Conservation (phyloP, 331 rosid species). For the Malus hybrid region DNA sequence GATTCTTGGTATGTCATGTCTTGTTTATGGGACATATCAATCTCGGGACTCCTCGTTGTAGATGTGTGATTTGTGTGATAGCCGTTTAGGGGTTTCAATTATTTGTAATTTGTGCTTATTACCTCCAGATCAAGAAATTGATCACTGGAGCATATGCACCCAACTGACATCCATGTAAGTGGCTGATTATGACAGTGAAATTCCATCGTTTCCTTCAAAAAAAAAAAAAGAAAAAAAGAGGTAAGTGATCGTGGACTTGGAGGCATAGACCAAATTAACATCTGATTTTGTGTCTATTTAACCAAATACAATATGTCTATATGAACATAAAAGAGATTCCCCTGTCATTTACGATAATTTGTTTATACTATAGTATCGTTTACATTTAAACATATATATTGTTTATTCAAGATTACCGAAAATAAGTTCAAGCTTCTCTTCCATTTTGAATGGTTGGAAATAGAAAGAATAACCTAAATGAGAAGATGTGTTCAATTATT, state of each 20-base stretch:
- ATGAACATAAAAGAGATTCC: background rate
- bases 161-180: no score
- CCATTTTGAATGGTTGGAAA: background rate
- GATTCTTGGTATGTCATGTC: no score
- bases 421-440: background rate
- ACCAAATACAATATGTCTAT: constrained; percentile 5
- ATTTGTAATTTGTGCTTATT: no score
- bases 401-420: background rate
- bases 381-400: no score
- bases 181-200: no score
- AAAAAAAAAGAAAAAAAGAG: background rate
- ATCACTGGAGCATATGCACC: no score
- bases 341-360: background rate
- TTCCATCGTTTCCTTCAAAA: no score
- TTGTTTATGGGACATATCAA: no score
- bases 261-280: constrained; percentile 1
- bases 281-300: background rate
- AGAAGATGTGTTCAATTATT: background rate
- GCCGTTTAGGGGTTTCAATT: no score
- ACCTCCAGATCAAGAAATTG: no score
- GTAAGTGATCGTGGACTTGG: constrained; percentile 15
- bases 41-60: no score
- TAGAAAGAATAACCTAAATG: background rate
- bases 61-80: no score
- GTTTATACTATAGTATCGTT: background rate